These are phyloP conservation scores for Citeromyces hawaiiensis DNA, from an alignment of 1,139 yeast species.

Conservation along the genomic window DNA sequence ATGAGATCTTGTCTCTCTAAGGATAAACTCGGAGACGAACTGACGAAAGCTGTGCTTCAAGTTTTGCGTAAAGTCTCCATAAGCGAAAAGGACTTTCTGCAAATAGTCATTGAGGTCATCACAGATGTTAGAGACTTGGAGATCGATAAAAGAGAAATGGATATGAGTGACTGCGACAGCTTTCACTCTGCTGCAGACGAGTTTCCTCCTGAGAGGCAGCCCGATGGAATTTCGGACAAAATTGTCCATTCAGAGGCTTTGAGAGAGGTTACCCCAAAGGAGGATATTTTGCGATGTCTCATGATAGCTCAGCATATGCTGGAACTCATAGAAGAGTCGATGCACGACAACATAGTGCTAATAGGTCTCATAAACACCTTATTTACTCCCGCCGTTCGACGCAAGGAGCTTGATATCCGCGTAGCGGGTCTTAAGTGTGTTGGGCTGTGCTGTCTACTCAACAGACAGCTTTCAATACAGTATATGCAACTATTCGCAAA, in stretches of 20 bases:
- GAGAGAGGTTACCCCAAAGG: constrained; percentile 15
- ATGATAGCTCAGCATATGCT: constrained; percentile 60
- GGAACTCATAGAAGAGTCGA: constrained; percentile 51
- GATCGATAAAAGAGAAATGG: constrained; percentile 4
- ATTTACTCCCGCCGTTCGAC: constrained; percentile 71
- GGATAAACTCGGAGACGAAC: constrained; percentile 37
- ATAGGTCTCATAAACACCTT: constrained; percentile 64
- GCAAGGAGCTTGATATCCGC: constrained; percentile 45
- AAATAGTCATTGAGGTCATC: constrained; percentile 76
- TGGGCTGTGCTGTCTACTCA: constrained; percentile 70
- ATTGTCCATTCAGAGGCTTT: constrained; percentile 7
- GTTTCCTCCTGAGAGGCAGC: constrained; percentile 5
- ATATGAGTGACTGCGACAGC: not conserved
- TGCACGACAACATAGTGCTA: constrained; percentile 54
- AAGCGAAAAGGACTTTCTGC: constrained; percentile 72
- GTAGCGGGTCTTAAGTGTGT: constrained; percentile 63
- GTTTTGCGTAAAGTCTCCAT: constrained; percentile 62
- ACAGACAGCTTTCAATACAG: constrained; percentile 46
- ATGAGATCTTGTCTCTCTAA: constrained; percentile 49
- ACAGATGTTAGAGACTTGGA: constrained; percentile 61
- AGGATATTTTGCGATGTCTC: constrained; percentile 51
- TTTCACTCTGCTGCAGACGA: constrained; percentile 4
- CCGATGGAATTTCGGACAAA: constrained; percentile 4
- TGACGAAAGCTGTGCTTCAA: constrained; percentile 44
- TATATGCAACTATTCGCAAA: constrained; percentile 51